phyloP scores from a whole-genome alignment of 1,139 yeast species.

The Zygotorulaspora mrakii region DNA sequence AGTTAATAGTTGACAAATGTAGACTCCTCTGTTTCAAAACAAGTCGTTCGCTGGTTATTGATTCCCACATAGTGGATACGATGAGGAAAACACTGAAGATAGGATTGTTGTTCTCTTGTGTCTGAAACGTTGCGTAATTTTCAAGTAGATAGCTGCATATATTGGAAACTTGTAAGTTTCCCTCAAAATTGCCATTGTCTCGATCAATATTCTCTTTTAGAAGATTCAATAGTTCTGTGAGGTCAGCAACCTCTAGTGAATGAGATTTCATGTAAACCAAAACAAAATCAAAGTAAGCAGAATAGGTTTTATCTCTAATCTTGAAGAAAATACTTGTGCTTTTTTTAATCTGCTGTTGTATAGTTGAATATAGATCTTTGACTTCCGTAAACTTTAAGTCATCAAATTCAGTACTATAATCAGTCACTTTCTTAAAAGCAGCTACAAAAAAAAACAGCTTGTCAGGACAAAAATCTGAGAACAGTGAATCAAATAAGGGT shows the following conservation, averaged over 20 bases:
- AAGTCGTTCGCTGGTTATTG: constrained; percentile 56
- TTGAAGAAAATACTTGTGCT: constrained; percentile 17
- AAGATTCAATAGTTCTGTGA: constrained; percentile 15
- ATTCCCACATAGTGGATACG: constrained; percentile 52
- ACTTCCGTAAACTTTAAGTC: constrained; percentile 14
- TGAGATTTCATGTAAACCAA: constrained; percentile 10
- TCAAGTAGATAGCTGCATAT: constrained; percentile 30
- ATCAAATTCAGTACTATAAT: constrained; percentile 9
- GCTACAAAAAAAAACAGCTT: constrained; percentile 35
- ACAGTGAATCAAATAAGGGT: constrained; percentile 20
- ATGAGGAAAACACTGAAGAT: constrained; percentile 37
- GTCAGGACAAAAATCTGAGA: constrained; percentile 22
- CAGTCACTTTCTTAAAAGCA: constrained; percentile 24
- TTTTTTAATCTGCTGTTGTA: constrained; percentile 10
- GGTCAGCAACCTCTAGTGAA: constrained; percentile 14
- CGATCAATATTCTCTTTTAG: constrained; percentile 16
- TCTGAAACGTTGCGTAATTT: constrained; percentile 10
- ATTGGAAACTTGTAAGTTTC: constrained; percentile 27
- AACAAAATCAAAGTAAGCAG: constrained; percentile 20
- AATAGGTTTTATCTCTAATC: constrained; percentile 25
- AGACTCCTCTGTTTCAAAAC: constrained; percentile 61
- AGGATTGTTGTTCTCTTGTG: constrained; percentile 10
- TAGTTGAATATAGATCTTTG: constrained; percentile 16
- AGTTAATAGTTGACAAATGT: constrained; percentile 53
- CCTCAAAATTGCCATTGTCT: constrained; percentile 30